phyloP scores from a whole-genome alignment of 164 flowering plant species.

The Berberis thunbergii region DNA sequence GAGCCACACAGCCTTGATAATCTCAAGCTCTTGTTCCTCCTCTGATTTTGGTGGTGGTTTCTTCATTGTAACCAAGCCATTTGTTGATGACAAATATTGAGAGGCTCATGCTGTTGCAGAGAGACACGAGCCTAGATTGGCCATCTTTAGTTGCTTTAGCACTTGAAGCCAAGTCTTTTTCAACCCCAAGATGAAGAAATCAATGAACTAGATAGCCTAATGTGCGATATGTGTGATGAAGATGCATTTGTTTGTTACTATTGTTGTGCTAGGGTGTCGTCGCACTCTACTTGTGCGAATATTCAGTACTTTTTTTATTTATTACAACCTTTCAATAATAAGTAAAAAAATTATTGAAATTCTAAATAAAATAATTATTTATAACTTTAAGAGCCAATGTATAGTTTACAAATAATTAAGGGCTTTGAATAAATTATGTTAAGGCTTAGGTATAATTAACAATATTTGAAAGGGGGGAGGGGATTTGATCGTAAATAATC shows the following conservation, averaged over 20 bases:
- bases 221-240: background rate
- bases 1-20: slow-evolving; percentile 88
- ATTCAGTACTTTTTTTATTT: too few species aligned
- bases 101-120: slow-evolving; percentile 25
- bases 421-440: too few species aligned
- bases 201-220: background rate
- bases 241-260: slow-evolving; percentile 5
- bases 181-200: slow-evolving; percentile 1
- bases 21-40: slow-evolving; percentile 42
- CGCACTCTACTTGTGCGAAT: background rate
- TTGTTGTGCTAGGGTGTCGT: background rate
- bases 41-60: slow-evolving; percentile 13
- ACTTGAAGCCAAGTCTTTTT: background rate
- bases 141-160: background rate
- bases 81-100: slow-evolving; percentile 13
- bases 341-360: too few species aligned
- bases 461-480: too few species aligned
- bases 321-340: too few species aligned
- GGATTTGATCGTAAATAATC: too few species aligned
- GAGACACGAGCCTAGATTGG: slow-evolving; percentile 4
- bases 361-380: too few species aligned
- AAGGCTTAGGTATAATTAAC: too few species aligned
- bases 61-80: slow-evolving; percentile 9
- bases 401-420: too few species aligned
- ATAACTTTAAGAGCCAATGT: too few species aligned